Evolutionary conservation across 2,329 filamentous ascomycete species (phyloP).

Genomic region (Paracamarosporium sp.): DNA sequence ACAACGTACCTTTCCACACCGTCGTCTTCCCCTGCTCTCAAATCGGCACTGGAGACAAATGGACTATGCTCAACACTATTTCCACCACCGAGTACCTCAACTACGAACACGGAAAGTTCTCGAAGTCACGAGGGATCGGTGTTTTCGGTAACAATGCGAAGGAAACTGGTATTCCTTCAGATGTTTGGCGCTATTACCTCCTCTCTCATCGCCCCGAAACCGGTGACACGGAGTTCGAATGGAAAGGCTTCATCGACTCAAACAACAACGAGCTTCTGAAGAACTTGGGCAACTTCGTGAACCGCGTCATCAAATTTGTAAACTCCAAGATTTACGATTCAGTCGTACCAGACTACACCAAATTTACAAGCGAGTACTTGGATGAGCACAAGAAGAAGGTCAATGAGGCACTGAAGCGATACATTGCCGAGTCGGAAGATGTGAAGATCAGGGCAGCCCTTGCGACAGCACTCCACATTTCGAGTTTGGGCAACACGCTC

Average conservation of each 20-base stretch:
- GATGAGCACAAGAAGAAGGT: constrained; percentile 63
- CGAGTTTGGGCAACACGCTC: constrained; percentile 64
- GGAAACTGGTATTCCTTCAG: constrained; percentile 81
- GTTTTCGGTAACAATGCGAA: constrained; percentile 91
- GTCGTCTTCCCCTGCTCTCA: constrained; percentile 91
- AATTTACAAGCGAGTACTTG: constrained; percentile 55
- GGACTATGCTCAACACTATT: constrained; percentile 88
- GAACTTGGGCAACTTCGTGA: constrained; percentile 69
- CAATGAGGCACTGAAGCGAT: constrained; percentile 70
- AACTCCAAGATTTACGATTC: constrained; percentile 75
- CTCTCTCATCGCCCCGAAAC: constrained; percentile 85
- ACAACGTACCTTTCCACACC: constrained; percentile 86
- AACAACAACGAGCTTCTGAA: constrained; percentile 91
- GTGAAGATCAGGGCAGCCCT: constrained; percentile 75
- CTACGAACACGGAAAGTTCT: constrained; percentile 72
- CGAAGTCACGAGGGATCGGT: constrained; percentile 86
- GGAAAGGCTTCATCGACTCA: constrained; percentile 79
- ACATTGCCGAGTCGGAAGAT: constrained; percentile 71
- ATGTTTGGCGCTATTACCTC: constrained; percentile 95
- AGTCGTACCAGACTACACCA: constrained; percentile 70
- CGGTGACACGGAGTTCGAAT: constrained; percentile 88
- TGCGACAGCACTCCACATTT: constrained; percentile 70
- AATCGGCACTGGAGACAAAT: constrained; percentile 81
- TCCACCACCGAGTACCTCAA: constrained; percentile 78
- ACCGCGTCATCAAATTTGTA: constrained; percentile 70